Evolutionary conservation across 2,329 filamentous ascomycete genomes (phyloP).

Genomic region (Pseudogymnoascus sp.): DNA sequence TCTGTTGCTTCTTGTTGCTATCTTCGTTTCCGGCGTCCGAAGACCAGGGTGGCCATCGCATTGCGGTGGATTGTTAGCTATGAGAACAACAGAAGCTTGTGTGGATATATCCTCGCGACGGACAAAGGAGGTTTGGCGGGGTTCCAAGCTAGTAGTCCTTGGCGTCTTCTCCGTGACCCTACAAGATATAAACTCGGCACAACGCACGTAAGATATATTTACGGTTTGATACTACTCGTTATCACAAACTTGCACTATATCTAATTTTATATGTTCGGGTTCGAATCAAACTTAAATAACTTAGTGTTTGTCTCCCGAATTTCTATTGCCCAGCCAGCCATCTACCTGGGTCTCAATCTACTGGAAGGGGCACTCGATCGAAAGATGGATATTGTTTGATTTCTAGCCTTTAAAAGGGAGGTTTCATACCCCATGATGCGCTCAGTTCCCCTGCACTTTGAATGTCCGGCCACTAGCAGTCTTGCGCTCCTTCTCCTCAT

Average conservation of each 20-base stretch:
- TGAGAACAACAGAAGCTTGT: not conserved
- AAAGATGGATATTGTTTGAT: conserved; percentile 2
- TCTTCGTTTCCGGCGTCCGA: conserved; percentile 23
- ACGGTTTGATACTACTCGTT: not conserved
- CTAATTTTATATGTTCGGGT: not conserved
- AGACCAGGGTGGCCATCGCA: conserved; percentile 42
- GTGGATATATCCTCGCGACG: not conserved
- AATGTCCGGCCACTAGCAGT: conserved; percentile 95
- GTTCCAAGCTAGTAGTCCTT: not conserved
- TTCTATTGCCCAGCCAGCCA: not conserved
- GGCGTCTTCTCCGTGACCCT: not conserved
- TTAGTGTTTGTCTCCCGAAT: not conserved
- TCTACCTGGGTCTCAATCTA: not conserved
- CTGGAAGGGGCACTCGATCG: not conserved
- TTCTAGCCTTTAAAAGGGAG: not conserved
- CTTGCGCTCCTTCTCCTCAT: conserved; percentile 95
- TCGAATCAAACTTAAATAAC: not conserved
- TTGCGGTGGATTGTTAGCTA: conserved; percentile 22
- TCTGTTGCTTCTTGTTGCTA: conserved; percentile 26
- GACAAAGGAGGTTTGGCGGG: conserved; percentile 5
- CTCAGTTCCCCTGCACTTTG: conserved; percentile 33
- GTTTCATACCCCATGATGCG: not conserved
- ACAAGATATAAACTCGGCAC: not conserved
- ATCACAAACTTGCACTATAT: not conserved
- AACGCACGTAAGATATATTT: not conserved